phyloP scores from a whole-genome alignment of 306 rosid species.

The Vigna trinervia region DNA sequence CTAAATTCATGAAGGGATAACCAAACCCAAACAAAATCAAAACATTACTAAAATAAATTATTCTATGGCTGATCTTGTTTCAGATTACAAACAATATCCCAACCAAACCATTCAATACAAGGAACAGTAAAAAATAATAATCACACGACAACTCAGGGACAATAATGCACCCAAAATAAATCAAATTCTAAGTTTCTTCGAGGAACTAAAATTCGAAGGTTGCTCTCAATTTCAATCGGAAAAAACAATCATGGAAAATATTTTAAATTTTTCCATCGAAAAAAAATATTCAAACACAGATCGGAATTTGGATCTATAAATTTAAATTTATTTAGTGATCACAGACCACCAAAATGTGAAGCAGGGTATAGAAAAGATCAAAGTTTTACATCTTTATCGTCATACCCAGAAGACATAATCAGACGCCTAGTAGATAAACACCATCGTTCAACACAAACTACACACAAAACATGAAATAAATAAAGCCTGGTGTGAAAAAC shows the following conservation, averaged over 20 bases:
- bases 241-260: not conserved
- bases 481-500: not conserved
- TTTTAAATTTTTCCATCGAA: not conserved
- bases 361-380: not conserved
- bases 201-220: too few species aligned
- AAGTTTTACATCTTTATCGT: not conserved
- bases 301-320: not conserved
- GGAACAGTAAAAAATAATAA: not conserved
- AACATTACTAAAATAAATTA: not conserved
- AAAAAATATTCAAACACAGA: not conserved
- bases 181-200: not conserved
- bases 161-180: not conserved
- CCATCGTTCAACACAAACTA: not conserved
- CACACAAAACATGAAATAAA: not conserved
- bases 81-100: not conserved
- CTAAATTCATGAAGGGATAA: not conserved
- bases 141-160: not conserved
- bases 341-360: not conserved
- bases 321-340: not conserved
- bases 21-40: constrained; percentile 1
- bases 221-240: not conserved
- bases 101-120: not conserved
- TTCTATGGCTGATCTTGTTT: not conserved
- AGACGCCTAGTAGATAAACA: not conserved
- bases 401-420: constrained; percentile 10